Conservation (phyloP, 1,284 basidiomycete genomes). For the Ustilago crameri region DNA sequence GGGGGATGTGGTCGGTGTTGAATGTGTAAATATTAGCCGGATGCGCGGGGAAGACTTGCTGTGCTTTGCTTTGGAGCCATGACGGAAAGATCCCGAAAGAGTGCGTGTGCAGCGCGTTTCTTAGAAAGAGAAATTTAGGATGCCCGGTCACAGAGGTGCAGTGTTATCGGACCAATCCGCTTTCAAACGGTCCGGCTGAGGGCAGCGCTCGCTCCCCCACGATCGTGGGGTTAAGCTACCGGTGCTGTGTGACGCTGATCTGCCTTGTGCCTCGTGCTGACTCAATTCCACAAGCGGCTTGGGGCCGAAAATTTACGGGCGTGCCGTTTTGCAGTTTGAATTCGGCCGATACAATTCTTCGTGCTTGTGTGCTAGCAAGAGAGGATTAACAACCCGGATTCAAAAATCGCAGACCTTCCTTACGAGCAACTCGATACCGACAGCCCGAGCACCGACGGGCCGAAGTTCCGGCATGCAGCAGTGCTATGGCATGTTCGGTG, state of each 20-base stretch:
- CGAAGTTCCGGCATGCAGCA: conserved; percentile 7
- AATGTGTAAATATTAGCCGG: conserved; percentile 5
- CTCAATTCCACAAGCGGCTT: background rate
- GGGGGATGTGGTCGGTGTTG: background rate
- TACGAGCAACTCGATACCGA: no score
- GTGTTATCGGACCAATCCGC: conserved; percentile 28
- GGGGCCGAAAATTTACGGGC: conserved; percentile 13
- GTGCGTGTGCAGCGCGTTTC: background rate
- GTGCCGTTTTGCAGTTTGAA: background rate
- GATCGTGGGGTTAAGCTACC: conserved; percentile 18
- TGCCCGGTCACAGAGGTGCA: background rate
- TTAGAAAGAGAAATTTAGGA: background rate
- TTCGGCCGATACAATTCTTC: conserved; percentile 5
- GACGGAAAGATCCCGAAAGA: conserved; percentile 11
- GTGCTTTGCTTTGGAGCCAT: background rate
- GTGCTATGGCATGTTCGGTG: no score
- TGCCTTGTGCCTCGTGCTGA: background rate
- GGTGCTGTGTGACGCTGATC: background rate
- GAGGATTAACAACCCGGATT: no score
- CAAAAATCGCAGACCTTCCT: no score
- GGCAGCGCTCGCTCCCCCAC: background rate
- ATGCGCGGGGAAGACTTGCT: background rate
- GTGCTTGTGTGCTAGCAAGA: background rate
- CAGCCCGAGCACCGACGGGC: conserved; percentile 14
- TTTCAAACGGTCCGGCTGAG: conserved; percentile 14